These are phyloP conservation scores for Echinosophora koreensis DNA, from an alignment of 306 rosid genomes.

Conservation along the genomic window DNA sequence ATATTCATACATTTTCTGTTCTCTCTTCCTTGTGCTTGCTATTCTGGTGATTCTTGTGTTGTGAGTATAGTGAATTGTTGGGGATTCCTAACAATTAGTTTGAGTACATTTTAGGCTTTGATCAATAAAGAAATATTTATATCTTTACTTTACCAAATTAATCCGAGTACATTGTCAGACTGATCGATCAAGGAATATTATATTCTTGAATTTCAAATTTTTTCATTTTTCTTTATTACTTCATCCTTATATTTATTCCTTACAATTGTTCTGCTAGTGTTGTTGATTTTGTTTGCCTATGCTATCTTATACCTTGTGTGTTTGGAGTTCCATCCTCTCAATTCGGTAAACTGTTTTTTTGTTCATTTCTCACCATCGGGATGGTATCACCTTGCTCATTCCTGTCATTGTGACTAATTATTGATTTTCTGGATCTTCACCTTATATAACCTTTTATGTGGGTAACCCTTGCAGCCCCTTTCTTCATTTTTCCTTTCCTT, in stretches of 20 bases:
- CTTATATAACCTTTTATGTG: background rate
- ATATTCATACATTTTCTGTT: too few relatives aligned
- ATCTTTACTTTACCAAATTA: too few relatives aligned
- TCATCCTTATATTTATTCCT: background rate
- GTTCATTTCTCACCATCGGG: background rate
- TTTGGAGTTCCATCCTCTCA: background rate
- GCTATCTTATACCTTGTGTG: background rate
- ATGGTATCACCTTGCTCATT: background rate
- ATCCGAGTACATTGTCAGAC: background rate
- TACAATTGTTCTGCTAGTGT: background rate
- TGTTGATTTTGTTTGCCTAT: background rate
- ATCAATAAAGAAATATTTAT: background rate
- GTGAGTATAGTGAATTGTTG: too few relatives aligned
- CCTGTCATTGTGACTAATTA: background rate
- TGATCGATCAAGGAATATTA: background rate
- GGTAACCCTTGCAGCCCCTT: background rate
- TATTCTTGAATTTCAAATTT: background rate
- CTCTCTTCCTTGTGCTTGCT: too few relatives aligned
- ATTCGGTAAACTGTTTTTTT: background rate
- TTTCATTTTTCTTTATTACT: background rate
- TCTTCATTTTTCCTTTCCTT: background rate
- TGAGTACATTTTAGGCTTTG: background rate
- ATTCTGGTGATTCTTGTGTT: too few relatives aligned
- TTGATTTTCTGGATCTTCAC: background rate
- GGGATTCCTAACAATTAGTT: too few relatives aligned